A percentile compares a stretch with the other conserved stretches of the same genome.
These are phyloP conservation scores for Tricholoma sp. DNA, from an alignment of 768 basidiomycete genomes.

Conservation along the genomic window DNA sequence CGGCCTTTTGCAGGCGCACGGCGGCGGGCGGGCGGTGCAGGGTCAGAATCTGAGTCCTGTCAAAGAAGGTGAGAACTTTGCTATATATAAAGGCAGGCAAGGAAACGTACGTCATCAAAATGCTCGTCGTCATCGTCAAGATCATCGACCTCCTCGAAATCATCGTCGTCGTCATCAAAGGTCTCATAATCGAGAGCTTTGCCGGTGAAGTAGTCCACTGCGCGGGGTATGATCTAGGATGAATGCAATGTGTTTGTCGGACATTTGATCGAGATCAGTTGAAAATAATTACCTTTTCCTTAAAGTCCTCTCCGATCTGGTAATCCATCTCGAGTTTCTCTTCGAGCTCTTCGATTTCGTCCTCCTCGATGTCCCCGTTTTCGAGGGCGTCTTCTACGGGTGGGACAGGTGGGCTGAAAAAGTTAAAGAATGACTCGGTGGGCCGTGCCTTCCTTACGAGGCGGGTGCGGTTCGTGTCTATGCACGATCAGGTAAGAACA, in stretches of 20 bases:
- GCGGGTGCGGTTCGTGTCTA: constrained; percentile 82
- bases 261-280: constrained; percentile 1
- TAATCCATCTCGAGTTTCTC: constrained; percentile 95
- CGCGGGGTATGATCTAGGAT: constrained; percentile 85
- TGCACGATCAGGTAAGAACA: constrained; percentile 1
- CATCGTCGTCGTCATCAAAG: constrained; percentile 50
- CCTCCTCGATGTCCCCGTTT: constrained; percentile 69
- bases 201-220: constrained; percentile 96
- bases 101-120: constrained; percentile 48
- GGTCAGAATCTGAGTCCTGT: constrained; percentile 70
- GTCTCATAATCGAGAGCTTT: constrained; percentile 86
- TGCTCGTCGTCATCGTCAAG: constrained; percentile 57
- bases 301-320: constrained; percentile 96
- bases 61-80: constrained; percentile 7
- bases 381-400: constrained; percentile 67
- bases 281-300: constrained; percentile 67
- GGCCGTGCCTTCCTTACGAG: constrained; percentile 83
- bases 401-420: constrained; percentile 81
- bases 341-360: constrained; percentile 86
- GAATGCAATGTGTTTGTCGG: not conserved
- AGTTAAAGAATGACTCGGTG: constrained; percentile 98
- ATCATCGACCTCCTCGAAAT: constrained; percentile 53
- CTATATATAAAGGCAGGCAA: constrained; percentile 3
- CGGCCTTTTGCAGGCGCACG: constrained; percentile 53
- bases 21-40: constrained; percentile 53